A percentile compares a stretch with the other conserved stretches of the same genome.
Evolutionary conservation across 306 rosid species (phyloP).

Genomic region (Pyrus pyrifolia): DNA sequence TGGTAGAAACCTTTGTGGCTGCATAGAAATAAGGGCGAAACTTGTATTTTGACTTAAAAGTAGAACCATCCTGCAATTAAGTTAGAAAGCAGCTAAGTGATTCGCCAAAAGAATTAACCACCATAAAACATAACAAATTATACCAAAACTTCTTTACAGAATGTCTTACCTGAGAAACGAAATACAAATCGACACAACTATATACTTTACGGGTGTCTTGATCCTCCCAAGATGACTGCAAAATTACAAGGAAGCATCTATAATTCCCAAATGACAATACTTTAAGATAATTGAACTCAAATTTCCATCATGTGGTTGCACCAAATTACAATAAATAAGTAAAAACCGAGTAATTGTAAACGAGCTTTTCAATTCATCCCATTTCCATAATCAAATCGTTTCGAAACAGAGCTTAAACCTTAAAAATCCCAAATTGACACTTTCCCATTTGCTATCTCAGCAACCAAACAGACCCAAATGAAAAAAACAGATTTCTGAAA

Average conservation of each 20-base stretch:
- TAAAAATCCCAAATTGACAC: background rate
- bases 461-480: background rate
- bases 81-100: conserved; percentile 20
- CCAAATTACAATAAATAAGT: background rate
- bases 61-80: conserved; percentile 77
- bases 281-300: background rate
- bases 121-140: background rate
- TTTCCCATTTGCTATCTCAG: background rate
- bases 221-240: conserved; percentile 88
- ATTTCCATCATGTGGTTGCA: background rate
- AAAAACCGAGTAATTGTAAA: background rate
- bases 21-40: conserved; percentile 84
- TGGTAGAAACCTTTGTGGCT: conserved; percentile 62
- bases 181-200: conserved; percentile 81
- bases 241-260: conserved; percentile 18
- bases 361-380: background rate
- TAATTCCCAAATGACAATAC: conserved; percentile 13
- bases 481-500: background rate
- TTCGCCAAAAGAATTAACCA: background rate
- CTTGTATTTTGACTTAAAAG: conserved; percentile 78
- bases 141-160: background rate
- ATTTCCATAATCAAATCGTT: background rate
- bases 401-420: background rate
- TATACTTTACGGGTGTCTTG: conserved; percentile 55
- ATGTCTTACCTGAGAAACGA: conserved; percentile 74